A percentile compares a stretch with the other conserved stretches of the same genome.
phyloP scores from a whole-genome alignment of 805 yeast genomes.

The Ogataea angusta region DNA sequence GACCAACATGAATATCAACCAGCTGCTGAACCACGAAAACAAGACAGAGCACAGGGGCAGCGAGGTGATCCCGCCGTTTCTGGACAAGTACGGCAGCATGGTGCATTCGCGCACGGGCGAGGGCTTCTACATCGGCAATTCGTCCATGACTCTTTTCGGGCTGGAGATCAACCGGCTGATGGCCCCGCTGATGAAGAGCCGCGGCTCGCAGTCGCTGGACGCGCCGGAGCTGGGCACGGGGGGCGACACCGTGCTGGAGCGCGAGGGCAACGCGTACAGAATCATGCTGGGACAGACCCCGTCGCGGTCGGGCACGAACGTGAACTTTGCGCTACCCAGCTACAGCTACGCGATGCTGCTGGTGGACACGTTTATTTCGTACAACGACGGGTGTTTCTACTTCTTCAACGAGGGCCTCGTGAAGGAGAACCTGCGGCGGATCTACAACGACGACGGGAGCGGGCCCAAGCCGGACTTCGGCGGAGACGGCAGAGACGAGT shows the following conservation, averaged over 20 bases:
- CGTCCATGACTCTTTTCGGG: conserved; percentile 80
- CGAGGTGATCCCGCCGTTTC: conserved; percentile 67
- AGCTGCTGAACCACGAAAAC: conserved; percentile 3
- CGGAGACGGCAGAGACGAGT: conserved; percentile 38
- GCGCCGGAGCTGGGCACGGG: conserved; percentile 3
- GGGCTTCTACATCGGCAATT: conserved; percentile 72
- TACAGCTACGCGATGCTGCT: conserved; percentile 71
- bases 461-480: conserved; percentile 31
- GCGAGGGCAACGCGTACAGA: conserved; percentile 74
- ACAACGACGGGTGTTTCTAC: conserved; percentile 81
- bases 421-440: conserved; percentile 59
- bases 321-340: conserved; percentile 70
- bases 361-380: conserved; percentile 72
- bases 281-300: conserved; percentile 67
- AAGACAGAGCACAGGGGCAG: conserved; percentile 17
- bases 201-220: neutral
- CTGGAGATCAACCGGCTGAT: conserved; percentile 61
- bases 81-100: conserved; percentile 67
- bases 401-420: conserved; percentile 81
- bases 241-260: conserved; percentile 58
- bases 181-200: conserved; percentile 22
- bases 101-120: conserved; percentile 76
- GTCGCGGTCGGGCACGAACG: conserved; percentile 64
- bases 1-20: conserved; percentile 3
- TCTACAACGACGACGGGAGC: conserved; percentile 49